phyloP scores from a whole-genome alignment of 331 rosid genomes.

The Quercus lobata region DNA sequence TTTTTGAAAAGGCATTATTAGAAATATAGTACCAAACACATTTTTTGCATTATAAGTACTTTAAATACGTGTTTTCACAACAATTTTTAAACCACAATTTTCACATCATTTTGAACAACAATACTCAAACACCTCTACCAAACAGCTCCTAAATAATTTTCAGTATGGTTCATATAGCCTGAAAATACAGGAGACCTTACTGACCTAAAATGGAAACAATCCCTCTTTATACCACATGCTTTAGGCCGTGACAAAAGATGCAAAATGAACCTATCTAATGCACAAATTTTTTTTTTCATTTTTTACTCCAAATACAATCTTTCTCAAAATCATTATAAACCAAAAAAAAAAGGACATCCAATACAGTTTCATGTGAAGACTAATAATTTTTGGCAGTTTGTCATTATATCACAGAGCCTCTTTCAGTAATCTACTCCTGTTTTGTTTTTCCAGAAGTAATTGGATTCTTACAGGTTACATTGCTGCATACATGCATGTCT shows the following conservation, averaged over 20 bases:
- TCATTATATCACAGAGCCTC: not conserved
- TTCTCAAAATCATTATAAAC: not conserved
- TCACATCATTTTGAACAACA: too few relatives aligned
- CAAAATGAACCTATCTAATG: not conserved
- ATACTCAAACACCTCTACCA: too few relatives aligned
- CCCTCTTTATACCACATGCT: not conserved
- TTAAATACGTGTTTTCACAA: too few relatives aligned
- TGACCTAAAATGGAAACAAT: not conserved
- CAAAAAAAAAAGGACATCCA: not conserved
- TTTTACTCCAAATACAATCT: not conserved
- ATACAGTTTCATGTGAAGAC: not conserved
- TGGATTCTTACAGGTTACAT: not conserved
- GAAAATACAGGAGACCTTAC: constrained; percentile 1
- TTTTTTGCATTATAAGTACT: too few relatives aligned
- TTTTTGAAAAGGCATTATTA: too few relatives aligned
- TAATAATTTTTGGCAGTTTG: not conserved
- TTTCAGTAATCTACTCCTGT: not conserved
- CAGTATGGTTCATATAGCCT: not conserved
- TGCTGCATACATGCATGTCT: not conserved
- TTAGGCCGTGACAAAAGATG: not conserved
- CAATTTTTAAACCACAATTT: too few relatives aligned
- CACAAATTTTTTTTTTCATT: too few relatives aligned
- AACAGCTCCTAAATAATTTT: not conserved
- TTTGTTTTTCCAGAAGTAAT: not conserved
- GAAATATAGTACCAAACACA: too few relatives aligned